Base-by-base conservation (phyloP, 2,329 filamentous ascomycete genomes). In the Fusarium virguliforme region DNA sequence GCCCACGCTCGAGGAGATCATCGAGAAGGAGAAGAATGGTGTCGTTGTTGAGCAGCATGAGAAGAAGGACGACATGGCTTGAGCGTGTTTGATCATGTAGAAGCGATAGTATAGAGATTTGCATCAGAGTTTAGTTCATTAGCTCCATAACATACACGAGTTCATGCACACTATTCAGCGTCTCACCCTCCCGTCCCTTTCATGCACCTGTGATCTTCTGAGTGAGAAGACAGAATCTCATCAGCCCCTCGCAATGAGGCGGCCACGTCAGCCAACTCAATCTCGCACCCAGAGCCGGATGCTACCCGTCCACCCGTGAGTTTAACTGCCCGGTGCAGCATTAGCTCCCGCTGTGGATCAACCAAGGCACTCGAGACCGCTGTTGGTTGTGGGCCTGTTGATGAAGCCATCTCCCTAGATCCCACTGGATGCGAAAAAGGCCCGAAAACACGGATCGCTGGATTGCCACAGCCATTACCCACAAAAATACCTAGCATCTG, bases 1-100 rank as follows among this genome's bases (percentile, higher is more conserved):
- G 3, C 9, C 53, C 10, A 6, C 24, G 0, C 34, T 53, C 4
- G 35, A 56, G 4, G 70, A 70, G 22, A 60, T 62, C 5, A 26
- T 55, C 1, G 53, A 64, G 0, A 59, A 48, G 8, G 26, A 63
- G 13, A 64, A 68, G 55, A 74, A 60, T 1, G 70, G 62, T 15
- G 56, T 63, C 5, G 37, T 65, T 24, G 1, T 68, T 37, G 74
- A 74, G 68, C 10, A 75, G 65, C 61, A 51, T 10, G 73, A 75
- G 65, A 74, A 72, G n/a, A 54, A 48, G 3, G 2, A 61, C 9
- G 62, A 73, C 0, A 61, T 66, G 64, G 73, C 71, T 48, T 70
- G 60, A 48, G 26, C 15, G 43, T 4, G 28, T 48, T 48, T 7
- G 8, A 28, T 46, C n/a, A 46, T 18, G 15, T 10, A 48, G 43